Conservation (phyloP, 2,329 filamentous ascomycete genomes). For the Stagonosporopsis vannaccii region DNA sequence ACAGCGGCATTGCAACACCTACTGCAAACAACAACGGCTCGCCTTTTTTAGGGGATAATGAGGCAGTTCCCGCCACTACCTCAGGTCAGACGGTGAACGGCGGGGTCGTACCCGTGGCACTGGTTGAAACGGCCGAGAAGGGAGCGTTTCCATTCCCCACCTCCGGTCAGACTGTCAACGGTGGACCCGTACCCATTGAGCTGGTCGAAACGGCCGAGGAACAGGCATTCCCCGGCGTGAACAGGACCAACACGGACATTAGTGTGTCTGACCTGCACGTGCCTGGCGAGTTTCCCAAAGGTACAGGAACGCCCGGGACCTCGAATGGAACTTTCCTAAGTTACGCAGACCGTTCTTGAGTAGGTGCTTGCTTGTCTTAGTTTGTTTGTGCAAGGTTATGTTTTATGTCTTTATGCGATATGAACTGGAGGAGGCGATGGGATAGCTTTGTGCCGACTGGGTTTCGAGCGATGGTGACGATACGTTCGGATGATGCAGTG, state of each 20-base stretch:
- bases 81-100: slow-evolving; percentile 41
- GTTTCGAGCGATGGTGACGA: neutral
- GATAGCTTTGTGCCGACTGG: neutral
- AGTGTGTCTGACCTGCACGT: slow-evolving; percentile 71
- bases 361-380: neutral
- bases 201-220: slow-evolving; percentile 25
- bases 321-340: slow-evolving; percentile 11
- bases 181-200: slow-evolving; percentile 35
- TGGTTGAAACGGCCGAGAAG: slow-evolving; percentile 24
- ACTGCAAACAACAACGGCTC: slow-evolving; percentile 17
- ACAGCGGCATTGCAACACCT: slow-evolving; percentile 25
- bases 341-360: slow-evolving; percentile 13
- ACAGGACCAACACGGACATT: slow-evolving; percentile 56
- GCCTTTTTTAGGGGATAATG: slow-evolving; percentile 45
- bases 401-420: slow-evolving; percentile 3
- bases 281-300: slow-evolving; percentile 69
- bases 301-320: slow-evolving; percentile 14
- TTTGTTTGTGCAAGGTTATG: neutral
- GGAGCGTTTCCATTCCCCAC: slow-evolving; percentile 35
- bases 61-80: slow-evolving; percentile 35
- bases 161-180: slow-evolving; percentile 37
- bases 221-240: slow-evolving; percentile 56
- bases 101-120: slow-evolving; percentile 31
- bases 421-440: neutral
- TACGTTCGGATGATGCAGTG: slow-evolving; percentile 7